phyloP scores from a whole-genome alignment of 352 stramenopile species.

The Phytophthora litchii region DNA sequence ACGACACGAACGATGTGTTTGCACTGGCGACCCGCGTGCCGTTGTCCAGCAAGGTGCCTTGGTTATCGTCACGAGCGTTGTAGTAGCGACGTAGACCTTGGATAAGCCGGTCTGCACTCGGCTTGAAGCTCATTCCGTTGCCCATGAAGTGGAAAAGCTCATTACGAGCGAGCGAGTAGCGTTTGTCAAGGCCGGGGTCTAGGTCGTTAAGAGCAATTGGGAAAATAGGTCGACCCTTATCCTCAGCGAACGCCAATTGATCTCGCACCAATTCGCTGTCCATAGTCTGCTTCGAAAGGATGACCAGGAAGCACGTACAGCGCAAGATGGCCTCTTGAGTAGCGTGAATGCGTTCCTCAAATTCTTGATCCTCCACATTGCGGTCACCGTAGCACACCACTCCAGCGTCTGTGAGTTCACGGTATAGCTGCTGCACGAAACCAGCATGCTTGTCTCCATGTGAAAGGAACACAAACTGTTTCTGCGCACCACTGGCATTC shows the following conservation, averaged over 20 bases:
- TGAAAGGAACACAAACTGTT: slow-evolving; percentile 80
- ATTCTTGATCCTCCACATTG: slow-evolving; percentile 61
- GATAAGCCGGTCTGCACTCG: slow-evolving; percentile 60
- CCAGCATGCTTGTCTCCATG: slow-evolving; percentile 73
- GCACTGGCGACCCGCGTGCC: slow-evolving; percentile 35
- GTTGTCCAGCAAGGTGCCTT: slow-evolving; percentile 27
- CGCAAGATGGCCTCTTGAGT: slow-evolving; percentile 80
- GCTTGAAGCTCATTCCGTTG: slow-evolving; percentile 73
- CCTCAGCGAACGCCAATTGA: slow-evolving; percentile 82
- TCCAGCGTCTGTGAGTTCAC: slow-evolving; percentile 56
- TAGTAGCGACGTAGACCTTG: slow-evolving; percentile 48
- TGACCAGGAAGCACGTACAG: slow-evolving; percentile 77
- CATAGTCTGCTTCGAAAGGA: slow-evolving; percentile 80
- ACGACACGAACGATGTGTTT: slow-evolving; percentile 54
- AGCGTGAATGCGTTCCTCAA: slow-evolving; percentile 78
- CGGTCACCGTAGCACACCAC: slow-evolving; percentile 74
- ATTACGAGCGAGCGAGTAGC: slow-evolving; percentile 81
- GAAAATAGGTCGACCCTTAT: slow-evolving; percentile 85
- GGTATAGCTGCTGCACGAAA: slow-evolving; percentile 75
- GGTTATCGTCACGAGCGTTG: slow-evolving; percentile 13
- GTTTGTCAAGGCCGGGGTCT: slow-evolving; percentile 73
- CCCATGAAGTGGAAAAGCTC: slow-evolving; percentile 84
- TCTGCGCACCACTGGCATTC: slow-evolving; percentile 27
- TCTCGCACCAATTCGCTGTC: slow-evolving; percentile 77
- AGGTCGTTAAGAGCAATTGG: slow-evolving; percentile 82